phyloP scores from a whole-genome alignment of 176 grass and related monocot genomes.

The Olyra latifolia region DNA sequence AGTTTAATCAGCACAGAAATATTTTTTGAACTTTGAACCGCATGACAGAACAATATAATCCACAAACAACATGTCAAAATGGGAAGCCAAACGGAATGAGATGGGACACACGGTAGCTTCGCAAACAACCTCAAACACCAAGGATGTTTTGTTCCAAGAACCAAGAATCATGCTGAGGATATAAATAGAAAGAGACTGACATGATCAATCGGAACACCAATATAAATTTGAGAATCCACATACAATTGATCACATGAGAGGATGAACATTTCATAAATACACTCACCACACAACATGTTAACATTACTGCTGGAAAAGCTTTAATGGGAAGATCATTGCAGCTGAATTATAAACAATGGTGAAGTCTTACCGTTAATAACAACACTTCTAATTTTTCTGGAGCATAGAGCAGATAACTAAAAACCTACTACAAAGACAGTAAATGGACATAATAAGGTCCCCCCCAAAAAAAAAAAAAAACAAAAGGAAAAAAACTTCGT shows the following conservation, averaged over 20 bases:
- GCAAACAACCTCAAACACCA: not conserved
- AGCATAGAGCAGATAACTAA: not conserved
- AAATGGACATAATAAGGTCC: not conserved
- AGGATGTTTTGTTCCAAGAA: not conserved
- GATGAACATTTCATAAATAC: not conserved
- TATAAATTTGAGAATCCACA: not conserved
- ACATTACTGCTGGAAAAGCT: not conserved
- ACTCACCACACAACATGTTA: not conserved
- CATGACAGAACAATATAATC: not conserved
- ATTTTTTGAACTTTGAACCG: not conserved
- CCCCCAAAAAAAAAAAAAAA: not conserved
- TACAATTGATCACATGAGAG: not conserved
- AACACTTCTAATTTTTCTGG: not conserved
- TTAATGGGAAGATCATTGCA: not conserved
- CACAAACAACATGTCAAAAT: not conserved
- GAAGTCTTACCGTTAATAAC: not conserved
- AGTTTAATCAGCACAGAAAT: not conserved
- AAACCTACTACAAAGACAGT: not conserved
- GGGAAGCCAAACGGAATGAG: not conserved
- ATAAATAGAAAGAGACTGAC: not conserved
- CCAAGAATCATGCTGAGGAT: not conserved
- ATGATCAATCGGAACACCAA: not conserved
- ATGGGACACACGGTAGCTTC: not conserved
- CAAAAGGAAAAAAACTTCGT: not conserved
- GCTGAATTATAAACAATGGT: not conserved